A percentile compares a stretch with the other conserved stretches of the same genome.
Evolutionary conservation across 2,329 filamentous ascomycete genomes (phyloP).

Genomic region (Neocucurbitaria cava): DNA sequence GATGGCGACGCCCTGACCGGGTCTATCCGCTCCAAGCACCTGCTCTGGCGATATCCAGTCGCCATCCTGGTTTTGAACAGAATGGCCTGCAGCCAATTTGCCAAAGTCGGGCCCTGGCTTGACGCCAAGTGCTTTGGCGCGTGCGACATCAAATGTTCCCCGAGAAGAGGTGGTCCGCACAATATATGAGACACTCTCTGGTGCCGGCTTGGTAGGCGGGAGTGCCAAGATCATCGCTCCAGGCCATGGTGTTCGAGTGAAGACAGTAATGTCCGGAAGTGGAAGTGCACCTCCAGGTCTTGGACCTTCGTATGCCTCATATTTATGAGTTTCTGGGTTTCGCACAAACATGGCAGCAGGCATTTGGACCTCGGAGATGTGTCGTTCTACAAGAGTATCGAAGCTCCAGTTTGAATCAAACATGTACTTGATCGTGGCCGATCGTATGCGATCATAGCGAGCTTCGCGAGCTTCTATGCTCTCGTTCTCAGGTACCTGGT

Average conservation of each 20-base stretch:
- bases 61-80: slow-evolving; percentile 69
- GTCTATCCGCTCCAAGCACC: slow-evolving; percentile 73
- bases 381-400: slow-evolving; percentile 72
- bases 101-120: slow-evolving; percentile 65
- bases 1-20: slow-evolving; percentile 77
- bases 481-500: slow-evolving; percentile 36
- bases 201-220: slow-evolving; percentile 71
- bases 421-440: slow-evolving; percentile 74
- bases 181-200: slow-evolving; percentile 83
- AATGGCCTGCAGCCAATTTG: slow-evolving; percentile 67
- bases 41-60: slow-evolving; percentile 80
- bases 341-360: slow-evolving; percentile 75
- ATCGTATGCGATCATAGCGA: slow-evolving; percentile 60
- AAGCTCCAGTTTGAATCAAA: slow-evolving; percentile 78
- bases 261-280: slow-evolving; percentile 71
- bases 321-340: slow-evolving; percentile 65
- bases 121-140: slow-evolving; percentile 71
- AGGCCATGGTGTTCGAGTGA: slow-evolving; percentile 81
- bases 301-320: slow-evolving; percentile 75
- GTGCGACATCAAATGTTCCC: slow-evolving; percentile 77
- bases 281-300: slow-evolving; percentile 59
- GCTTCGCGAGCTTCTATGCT: slow-evolving; percentile 45
- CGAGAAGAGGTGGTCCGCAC: slow-evolving; percentile 77
- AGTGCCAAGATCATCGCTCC: slow-evolving; percentile 69
- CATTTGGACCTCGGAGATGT: slow-evolving; percentile 69